Evolutionary conservation across 1,284 basidiomycete species (phyloP).

Genomic region (Malassezia pachydermatis): DNA sequence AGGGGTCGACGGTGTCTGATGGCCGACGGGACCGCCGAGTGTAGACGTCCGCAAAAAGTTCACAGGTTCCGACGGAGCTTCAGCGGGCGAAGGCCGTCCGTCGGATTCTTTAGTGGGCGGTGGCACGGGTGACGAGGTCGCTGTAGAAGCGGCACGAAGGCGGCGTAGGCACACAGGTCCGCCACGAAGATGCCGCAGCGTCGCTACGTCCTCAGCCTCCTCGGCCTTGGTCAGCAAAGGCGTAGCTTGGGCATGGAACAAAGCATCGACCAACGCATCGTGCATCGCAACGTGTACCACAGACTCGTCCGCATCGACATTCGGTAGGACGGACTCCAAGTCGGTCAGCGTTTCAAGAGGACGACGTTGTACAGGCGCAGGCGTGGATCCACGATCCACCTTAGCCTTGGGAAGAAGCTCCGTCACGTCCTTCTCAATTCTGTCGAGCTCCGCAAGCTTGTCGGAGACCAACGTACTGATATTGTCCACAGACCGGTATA

Average conservation of each 20-base stretch:
- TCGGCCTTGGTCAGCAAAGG: constrained; percentile 4
- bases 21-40: too few species aligned
- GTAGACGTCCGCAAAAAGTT: constrained; percentile 7
- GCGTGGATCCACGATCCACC: too few species aligned
- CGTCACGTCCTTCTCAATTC: not conserved
- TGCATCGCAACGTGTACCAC: not conserved
- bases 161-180: too few species aligned
- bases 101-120: not conserved
- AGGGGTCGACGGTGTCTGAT: too few species aligned
- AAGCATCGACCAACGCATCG: not conserved
- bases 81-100: not conserved
- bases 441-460: constrained; percentile 6
- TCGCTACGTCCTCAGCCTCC: not conserved
- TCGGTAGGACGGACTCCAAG: not conserved
- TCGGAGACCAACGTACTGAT: constrained; percentile 51
- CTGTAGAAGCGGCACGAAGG: too few species aligned
- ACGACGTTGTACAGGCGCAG: too few species aligned
- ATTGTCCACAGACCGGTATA: constrained; percentile 71
- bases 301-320: not conserved
- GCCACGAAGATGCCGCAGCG: too few species aligned
- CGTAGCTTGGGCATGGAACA: not conserved
- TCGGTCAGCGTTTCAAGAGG: constrained; percentile 1
- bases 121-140: not conserved
- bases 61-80: not conserved
- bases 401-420: too few species aligned